Base-by-base conservation (phyloP, 2,329 filamentous ascomycete species). In the Curvularia sp. region DNA sequence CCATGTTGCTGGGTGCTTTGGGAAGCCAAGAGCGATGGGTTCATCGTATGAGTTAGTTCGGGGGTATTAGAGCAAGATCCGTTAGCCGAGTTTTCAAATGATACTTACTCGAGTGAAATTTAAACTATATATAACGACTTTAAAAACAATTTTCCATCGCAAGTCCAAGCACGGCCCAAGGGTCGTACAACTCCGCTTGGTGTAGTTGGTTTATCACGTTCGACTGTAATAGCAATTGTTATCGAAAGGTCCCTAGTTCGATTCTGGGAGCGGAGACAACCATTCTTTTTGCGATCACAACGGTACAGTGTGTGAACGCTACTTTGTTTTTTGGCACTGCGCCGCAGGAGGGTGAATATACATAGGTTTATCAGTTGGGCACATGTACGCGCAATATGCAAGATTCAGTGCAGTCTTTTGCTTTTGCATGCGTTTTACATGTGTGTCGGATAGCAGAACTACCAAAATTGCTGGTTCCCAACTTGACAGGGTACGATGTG, bases 161-260 rank as follows among this genome's bases (percentile, higher is more conserved):
- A 60, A 47, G 54, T 59, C 55, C 59, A 65, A 65, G 62, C 61
- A 61, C 57, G 59, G 42, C 41, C 53, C 23, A 57, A 51, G 34
- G 30, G 49, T 55, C 57, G 57, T 60, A 61, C 18, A 36, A 45
- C 66, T 69, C 66, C 66, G 61, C 66, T 67, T 69, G 65, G 66
- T 67, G 65, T 67, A 69, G 69, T 75, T 74, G 72, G 72, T 71
- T 49, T 66, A 74, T 73, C 70, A 73, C 72, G 70, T 74, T 73
- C 69, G 70, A 71, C 70, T 73, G 71, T 73, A 73, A 74, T 71
- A 67, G 64, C 60, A 43, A 57, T 69, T 73, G 69, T 67, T 57
- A 73, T 71, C 72, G 65, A 73, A 74, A 74, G 70, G 72, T 69
- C 66, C 63, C 66, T 67, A 65, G 65, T 69, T 69, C 66, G 66